Evolutionary conservation across 495 filamentous ascomycete species (phyloP).

Genomic region (Trichoderma gamsii): DNA sequence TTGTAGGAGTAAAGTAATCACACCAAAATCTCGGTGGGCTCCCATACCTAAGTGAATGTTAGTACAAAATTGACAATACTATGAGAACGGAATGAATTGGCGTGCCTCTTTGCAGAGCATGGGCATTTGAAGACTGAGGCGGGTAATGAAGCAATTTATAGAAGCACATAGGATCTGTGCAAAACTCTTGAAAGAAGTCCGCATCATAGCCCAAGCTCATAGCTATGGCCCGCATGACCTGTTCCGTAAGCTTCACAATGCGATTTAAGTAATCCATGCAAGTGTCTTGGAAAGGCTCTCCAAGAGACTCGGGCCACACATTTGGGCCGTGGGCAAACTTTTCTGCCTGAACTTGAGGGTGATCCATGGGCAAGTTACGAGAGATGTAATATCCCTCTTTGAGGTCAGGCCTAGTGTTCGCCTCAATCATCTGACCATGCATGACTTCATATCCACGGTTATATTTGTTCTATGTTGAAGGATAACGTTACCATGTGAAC

Average conservation of each 20-base stretch:
- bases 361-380: slow-evolving; percentile 15
- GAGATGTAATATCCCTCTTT: slow-evolving; percentile 47
- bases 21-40: slow-evolving; percentile 47
- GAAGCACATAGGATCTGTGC: slow-evolving; percentile 29
- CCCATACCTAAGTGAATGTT: slow-evolving; percentile 29
- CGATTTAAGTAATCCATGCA: not conserved
- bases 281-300: not conserved
- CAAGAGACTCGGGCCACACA: not conserved
- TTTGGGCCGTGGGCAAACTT: slow-evolving; percentile 40
- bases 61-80: not conserved
- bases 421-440: slow-evolving; percentile 44
- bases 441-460: slow-evolving; percentile 49
- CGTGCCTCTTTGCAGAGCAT: not conserved
- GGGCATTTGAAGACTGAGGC: slow-evolving; percentile 29
- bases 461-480: not conserved
- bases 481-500: not conserved
- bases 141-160: slow-evolving; percentile 44
- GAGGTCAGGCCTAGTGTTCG: slow-evolving; percentile 40
- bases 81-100: not conserved
- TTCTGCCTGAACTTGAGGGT: slow-evolving; percentile 35
- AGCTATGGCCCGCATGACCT: slow-evolving; percentile 27
- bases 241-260: not conserved
- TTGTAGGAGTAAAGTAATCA: slow-evolving; percentile 41
- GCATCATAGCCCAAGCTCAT: slow-evolving; percentile 34
- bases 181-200: slow-evolving; percentile 37